Conservation (phyloP, 441 rosid genomes). For the Pelargonium cotyledonis region DNA sequence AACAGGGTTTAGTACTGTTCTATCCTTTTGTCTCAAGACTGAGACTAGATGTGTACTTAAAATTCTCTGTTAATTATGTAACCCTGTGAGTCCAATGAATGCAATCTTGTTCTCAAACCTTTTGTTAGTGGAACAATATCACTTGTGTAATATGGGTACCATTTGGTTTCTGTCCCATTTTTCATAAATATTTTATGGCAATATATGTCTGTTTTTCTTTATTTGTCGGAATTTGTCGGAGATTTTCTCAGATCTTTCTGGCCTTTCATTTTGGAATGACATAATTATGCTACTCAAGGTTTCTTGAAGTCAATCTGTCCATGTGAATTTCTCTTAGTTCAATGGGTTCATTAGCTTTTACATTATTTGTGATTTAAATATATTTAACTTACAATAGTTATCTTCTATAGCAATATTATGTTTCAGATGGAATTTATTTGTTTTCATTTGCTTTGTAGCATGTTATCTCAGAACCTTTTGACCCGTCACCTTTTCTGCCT, state of each 20-base stretch:
- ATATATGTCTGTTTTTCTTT: background rate
- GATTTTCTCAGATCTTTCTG: background rate
- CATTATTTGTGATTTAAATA: background rate
- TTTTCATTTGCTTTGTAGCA: slow-evolving; percentile 55
- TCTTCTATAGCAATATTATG: background rate
- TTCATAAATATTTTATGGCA: background rate
- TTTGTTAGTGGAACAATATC: background rate
- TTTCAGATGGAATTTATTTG: slow-evolving; percentile 7
- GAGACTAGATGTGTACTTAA: too few relatives aligned
- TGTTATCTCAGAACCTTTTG: slow-evolving; percentile 84
- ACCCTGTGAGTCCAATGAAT: background rate
- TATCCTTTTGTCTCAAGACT: background rate
- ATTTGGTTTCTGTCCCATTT: background rate
- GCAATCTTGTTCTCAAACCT: background rate
- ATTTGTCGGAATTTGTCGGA: background rate
- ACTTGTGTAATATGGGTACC: background rate
- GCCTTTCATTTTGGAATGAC: background rate
- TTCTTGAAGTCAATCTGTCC: slow-evolving; percentile 5
- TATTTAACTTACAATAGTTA: background rate
- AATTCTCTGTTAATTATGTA: too few relatives aligned
- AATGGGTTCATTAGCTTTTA: background rate
- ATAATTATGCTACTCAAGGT: background rate
- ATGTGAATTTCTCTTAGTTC: background rate
- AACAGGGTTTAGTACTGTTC: background rate
- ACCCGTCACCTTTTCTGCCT: slow-evolving; percentile 83